Evolutionary conservation across 140 eudicot genomes (phyloP), one percentile per base, ranked within the genome.

Genomic region (Flaveria floridana): DNA sequence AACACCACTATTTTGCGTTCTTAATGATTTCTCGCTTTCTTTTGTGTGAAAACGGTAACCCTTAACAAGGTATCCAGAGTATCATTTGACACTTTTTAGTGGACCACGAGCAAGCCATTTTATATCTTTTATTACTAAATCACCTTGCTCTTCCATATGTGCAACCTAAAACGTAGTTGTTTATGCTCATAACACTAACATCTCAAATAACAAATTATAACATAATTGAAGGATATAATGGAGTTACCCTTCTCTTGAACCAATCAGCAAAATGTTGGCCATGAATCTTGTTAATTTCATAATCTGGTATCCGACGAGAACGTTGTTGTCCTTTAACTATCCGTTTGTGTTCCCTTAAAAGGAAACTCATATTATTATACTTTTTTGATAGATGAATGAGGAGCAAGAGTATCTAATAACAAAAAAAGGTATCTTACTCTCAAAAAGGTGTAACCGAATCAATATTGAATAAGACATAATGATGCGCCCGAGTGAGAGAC

Each of bases 1-100:
- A 0, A 81, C 73, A 13, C 82, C 81, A 71, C 78, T 75, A 20
- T 81, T 81, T 52, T 76, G 81, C 5, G 81, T 76, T 66, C 62
- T 81, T 58, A 65, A 30, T 10, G 51, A 51, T 10, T 39, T n/a
- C 65, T 76, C 79, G 19, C 37, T 64, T 18, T 39, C 41, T 46
- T 64, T 76, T 1, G 78, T 76, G 56, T 81, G 77, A 69, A 81
- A 81, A 8, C 58, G n/a, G 19, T 69, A 76, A 12, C 79, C 82
- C 41, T 81, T 76, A 2, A 75, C 76, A 11, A 63, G 13, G 53
- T 62, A 81, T 16, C 82, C 82, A 5, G 50, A 62, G 37, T 51
- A 81, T 52, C 65, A 16, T 16, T 39, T 42, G 25, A 75, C 71
- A 15, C 26, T 42, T 37, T 4, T 16, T 20, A 55, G 51, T n/a